phyloP scores from a whole-genome alignment of 169 alveolate genomes.

The Eimeria tenella region DNA sequence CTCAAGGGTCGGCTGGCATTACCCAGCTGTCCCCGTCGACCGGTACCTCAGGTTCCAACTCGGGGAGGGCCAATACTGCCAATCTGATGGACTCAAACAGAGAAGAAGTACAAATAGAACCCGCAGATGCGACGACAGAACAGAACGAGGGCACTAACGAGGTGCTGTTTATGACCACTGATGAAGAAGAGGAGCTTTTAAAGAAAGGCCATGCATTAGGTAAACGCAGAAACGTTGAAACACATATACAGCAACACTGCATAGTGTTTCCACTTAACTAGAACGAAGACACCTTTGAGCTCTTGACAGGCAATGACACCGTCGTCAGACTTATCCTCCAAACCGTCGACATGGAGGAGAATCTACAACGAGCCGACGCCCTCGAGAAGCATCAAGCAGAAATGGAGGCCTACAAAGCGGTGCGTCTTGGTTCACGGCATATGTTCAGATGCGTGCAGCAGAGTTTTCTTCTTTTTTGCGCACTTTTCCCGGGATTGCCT shows the following conservation, averaged over 20 bases:
- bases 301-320: slow-evolving; percentile 30
- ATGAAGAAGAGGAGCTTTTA: slow-evolving; percentile 26
- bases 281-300: not conserved
- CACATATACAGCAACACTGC: not conserved
- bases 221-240: not conserved
- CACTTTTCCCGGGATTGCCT: too few species aligned
- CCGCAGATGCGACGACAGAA: not conserved
- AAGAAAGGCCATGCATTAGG: slow-evolving; percentile 65
- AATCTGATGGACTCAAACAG: not conserved
- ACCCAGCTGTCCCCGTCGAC: not conserved
- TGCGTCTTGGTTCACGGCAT: not conserved
- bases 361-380: slow-evolving; percentile 63
- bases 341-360: slow-evolving; percentile 42
- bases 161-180: not conserved
- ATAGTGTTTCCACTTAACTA: too few species aligned
- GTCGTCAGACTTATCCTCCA: slow-evolving; percentile 32
- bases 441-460: too few species aligned
- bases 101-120: not conserved
- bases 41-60: not conserved
- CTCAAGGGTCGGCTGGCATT: not conserved
- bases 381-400: slow-evolving; percentile 41
- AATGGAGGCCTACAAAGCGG: slow-evolving; percentile 43
- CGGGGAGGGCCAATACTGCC: not conserved
- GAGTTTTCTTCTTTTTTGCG: too few species aligned
- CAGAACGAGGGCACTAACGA: not conserved